A percentile compares a stretch with the other conserved stretches of the same genome.
phyloP scores from a whole-genome alignment of 768 basidiomycete genomes.

The Chalciporus sphaerocephalus region DNA sequence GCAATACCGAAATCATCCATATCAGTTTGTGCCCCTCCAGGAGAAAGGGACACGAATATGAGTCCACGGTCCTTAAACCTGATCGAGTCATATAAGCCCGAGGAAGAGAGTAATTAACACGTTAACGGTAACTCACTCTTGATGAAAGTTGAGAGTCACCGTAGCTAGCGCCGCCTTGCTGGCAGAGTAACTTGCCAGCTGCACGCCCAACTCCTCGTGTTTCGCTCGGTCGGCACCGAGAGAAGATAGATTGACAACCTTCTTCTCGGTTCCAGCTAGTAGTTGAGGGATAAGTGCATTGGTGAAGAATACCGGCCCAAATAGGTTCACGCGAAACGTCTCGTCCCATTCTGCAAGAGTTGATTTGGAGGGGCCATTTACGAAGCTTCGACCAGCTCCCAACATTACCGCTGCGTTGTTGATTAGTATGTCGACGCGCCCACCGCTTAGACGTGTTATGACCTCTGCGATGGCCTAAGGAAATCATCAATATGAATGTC shows the following conservation, averaged over 20 bases:
- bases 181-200: conserved; percentile 7
- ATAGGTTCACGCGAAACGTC: conserved; percentile 6
- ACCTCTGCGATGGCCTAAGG: conserved; percentile 1
- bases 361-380: conserved; percentile 4
- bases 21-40: conserved; percentile 5
- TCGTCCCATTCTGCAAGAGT: conserved; percentile 7
- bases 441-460: conserved; percentile 1
- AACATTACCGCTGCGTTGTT: conserved; percentile 6
- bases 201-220: not conserved
- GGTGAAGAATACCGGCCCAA: conserved; percentile 7
- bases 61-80: conserved; percentile 4
- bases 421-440: conserved; percentile 1
- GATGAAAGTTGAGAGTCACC: conserved; percentile 6
- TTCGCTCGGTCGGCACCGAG: conserved; percentile 5
- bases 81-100: not conserved
- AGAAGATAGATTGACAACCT: conserved; percentile 4
- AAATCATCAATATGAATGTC: not conserved
- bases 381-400: conserved; percentile 1
- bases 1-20: conserved; percentile 8
- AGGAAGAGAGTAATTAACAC: not conserved
- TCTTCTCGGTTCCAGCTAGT: conserved; percentile 1
- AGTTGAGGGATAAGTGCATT: conserved; percentile 5
- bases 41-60: conserved; percentile 5
- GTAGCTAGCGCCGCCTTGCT: conserved; percentile 6
- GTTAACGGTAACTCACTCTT: not conserved